Percentiles rank a stretch among this genome's conserved stretches.
Conservation (phyloP, 805 yeast species). For the Lachancea fermentati region DNA sequence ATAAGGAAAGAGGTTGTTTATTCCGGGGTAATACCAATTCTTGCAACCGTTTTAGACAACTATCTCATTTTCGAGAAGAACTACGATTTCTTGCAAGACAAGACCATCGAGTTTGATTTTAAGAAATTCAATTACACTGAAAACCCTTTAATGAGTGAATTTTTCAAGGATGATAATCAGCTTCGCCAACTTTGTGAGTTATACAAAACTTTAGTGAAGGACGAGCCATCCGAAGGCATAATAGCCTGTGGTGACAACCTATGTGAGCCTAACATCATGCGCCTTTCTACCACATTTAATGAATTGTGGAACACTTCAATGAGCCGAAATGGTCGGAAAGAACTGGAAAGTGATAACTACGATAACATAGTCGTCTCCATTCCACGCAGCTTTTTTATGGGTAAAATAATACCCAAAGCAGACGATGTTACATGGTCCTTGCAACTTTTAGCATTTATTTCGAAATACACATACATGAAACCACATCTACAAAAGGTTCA, state of each 20-base stretch:
- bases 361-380: slow-evolving; percentile 24
- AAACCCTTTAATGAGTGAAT: neutral
- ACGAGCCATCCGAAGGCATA: neutral
- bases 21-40: slow-evolving; percentile 86
- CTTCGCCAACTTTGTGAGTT: neutral
- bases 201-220: neutral
- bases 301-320: slow-evolving; percentile 2
- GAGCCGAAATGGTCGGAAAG: neutral
- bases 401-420: slow-evolving; percentile 80
- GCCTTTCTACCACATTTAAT: slow-evolving; percentile 2
- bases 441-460: slow-evolving; percentile 86
- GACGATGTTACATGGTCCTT: slow-evolving; percentile 94
- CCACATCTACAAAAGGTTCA: slow-evolving; percentile 69
- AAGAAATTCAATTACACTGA: neutral
- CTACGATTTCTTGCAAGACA: slow-evolving; percentile 26
- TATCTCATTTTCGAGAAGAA: slow-evolving; percentile 44
- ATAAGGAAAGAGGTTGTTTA: slow-evolving; percentile 82
- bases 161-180: neutral
- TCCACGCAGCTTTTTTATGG: slow-evolving; percentile 55
- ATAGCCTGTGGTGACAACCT: neutral
- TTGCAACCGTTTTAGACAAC: slow-evolving; percentile 89
- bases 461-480: slow-evolving; percentile 81
- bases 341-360: neutral
- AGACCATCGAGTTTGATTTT: slow-evolving; percentile 2
- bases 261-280: slow-evolving; percentile 3